These are phyloP conservation scores for Saccharomycopsis sp. DNA, from an alignment of 805 yeast species.

Conservation along the genomic window DNA sequence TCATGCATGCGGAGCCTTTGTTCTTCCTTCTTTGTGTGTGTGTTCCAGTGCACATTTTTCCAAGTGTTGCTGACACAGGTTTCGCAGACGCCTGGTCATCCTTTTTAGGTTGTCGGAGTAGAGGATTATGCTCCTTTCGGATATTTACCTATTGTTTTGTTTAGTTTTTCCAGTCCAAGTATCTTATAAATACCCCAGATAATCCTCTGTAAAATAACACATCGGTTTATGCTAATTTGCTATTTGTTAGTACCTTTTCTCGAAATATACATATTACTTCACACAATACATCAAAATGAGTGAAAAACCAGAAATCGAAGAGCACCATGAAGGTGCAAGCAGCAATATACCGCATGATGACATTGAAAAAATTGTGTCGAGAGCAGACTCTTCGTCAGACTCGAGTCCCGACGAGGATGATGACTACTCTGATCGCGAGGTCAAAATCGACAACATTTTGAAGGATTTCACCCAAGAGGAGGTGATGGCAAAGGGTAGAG, in stretches of 20 bases:
- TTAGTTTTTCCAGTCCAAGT: not conserved
- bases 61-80: not conserved
- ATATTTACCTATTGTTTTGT: too few species aligned
- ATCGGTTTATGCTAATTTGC: too few species aligned
- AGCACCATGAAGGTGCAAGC: not conserved
- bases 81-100: too few species aligned
- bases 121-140: too few species aligned
- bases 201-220: not conserved
- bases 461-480: slow-evolving; percentile 54
- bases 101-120: too few species aligned
- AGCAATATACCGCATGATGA: not conserved
- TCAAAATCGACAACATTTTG: slow-evolving; percentile 38
- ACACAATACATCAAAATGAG: not conserved
- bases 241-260: too few species aligned
- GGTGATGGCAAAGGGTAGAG: slow-evolving; percentile 63
- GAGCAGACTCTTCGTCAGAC: not conserved
- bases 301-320: not conserved
- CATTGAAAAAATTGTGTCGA: not conserved
- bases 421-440: not conserved
- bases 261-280: too few species aligned
- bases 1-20: not conserved
- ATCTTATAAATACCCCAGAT: not conserved
- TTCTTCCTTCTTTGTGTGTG: not conserved
- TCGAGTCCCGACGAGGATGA: not conserved
- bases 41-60: not conserved